Evolutionary conservation across 108 stramenopile genomes (phyloP), one percentile per base, ranked within the genome.

Genomic region (Seminavis robusta): DNA sequence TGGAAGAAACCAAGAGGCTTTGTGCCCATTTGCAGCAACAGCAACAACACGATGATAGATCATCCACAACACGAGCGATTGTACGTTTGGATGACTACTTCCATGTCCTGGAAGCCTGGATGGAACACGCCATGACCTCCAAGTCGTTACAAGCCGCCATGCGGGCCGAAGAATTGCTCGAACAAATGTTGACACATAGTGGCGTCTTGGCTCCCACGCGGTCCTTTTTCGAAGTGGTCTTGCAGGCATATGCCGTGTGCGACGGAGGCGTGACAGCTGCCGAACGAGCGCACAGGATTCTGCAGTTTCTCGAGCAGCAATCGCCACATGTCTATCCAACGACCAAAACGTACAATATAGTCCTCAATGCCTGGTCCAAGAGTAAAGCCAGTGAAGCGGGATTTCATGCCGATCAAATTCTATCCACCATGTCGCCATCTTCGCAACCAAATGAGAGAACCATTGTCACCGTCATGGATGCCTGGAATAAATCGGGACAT

Each of bases 291-390:
- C 29, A 52, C 15, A 8, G 9, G 6, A 25, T 65, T 17, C 39
- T 65, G 33, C 16, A 57, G 3, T 36, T 34, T 11, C 56, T 65
- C 56, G 16, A 57, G 15, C n/a, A 28, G 1, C 47, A 49, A 25
- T 60, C 47, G 7, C 59, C 30, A 5, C 48, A 27, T 5, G 23
- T 26, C 10, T 32, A 59, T 46, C 81, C 81, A 1, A 68, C 61
- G 16, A 72, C 63, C 0, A 78, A 73, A 31, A 78, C 66, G 4
- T 78, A 67, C 49, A 82, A 82, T 45, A 74, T 73, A 1, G 77
- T 52, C 7, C 59, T 82, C 11, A 65, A 82, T 26, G 68, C 61
- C 41, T 74, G 76, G 52, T 73, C 81, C 30, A 82, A 75, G 33
- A 75, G 73, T 31, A 33, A 56, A 1, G 43, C 59, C 9, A 20